Evolutionary conservation across 306 rosid species (phyloP).

Genomic region (Herpetospermum pedunculosum): DNA sequence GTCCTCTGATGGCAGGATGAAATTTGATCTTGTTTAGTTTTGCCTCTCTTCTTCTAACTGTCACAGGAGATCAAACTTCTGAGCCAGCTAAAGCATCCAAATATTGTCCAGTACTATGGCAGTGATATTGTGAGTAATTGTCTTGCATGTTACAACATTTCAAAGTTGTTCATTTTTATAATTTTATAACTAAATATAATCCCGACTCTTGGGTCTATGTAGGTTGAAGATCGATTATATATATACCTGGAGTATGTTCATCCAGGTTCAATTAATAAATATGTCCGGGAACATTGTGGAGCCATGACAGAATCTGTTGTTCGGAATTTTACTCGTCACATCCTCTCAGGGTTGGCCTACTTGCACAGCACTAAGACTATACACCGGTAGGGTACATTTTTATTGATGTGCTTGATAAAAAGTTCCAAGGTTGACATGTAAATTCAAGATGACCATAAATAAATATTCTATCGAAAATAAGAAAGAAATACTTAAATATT

Average conservation of each 20-base stretch:
- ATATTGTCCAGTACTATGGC: constrained; percentile 91
- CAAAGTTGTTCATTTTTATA: background rate
- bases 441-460: background rate
- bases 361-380: constrained; percentile 83
- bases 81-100: constrained; percentile 76
- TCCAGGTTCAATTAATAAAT: constrained; percentile 91
- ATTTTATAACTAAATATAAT: background rate
- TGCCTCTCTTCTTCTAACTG: constrained; percentile 10
- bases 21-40: background rate
- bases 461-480: background rate
- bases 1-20: background rate
- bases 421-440: background rate
- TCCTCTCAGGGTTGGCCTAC: constrained; percentile 88
- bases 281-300: constrained; percentile 86
- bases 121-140: constrained; percentile 72
- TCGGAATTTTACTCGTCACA: constrained; percentile 86
- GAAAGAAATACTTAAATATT: background rate
- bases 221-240: constrained; percentile 70
- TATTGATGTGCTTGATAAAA: background rate
- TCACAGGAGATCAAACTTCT: constrained; percentile 88
- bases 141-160: constrained; percentile 14
- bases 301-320: constrained; percentile 93
- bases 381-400: constrained; percentile 46
- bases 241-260: constrained; percentile 87
- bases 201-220: constrained; percentile 17